Evolutionary conservation across 2,329 filamentous ascomycete species (phyloP), one percentile per base, ranked within the genome.

Genomic region (Fragosphaeria purpurea): DNA sequence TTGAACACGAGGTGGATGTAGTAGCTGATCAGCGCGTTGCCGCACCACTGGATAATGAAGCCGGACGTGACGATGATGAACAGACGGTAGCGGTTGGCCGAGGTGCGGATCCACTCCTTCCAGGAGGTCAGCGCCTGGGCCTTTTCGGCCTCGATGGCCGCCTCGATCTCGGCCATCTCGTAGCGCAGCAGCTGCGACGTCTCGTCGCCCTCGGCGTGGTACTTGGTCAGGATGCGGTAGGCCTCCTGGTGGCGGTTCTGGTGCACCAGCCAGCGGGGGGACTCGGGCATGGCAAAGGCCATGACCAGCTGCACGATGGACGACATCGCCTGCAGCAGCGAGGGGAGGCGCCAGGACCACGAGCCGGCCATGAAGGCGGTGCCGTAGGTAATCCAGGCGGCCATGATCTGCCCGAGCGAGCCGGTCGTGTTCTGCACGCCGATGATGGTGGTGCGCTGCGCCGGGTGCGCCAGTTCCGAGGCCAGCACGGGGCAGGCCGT

Each of bases 391-490:
- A 56, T 46, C 73, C 72, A 75, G 0, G 59, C 57, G 2, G 58
- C 60, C 10, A 62, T 46, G n/a, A 63, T 78, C 32, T 68, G 63
- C 35, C 76, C 76, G n/a, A 75, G 72, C 0, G 80, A 75, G 59
- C 79, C 79, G 42, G 79, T 75, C 51, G 81, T 81, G 55, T 82
- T 82, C 54, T 82, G 77, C 47, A 80, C 77, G 3, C 75, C 73
- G 46, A 82, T 74, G 53, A 79, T 77, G 45, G 75, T 70, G 7
- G 79, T 79, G 43, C 79, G 72, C 5, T 72, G 75, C 0, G 71
- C 79, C 56, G 80, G 75, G 40, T 77, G 73, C 1, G 75, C 73
- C 2, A 75, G 77, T 61, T 82, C 79, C 0, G 77, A 77, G 1
- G 75, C 75, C 74, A 76, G 81, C 3, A 80, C 76, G 1, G 78